Conservation (phyloP, 2,329 filamentous ascomycete species). For the Claviceps sp. region DNA sequence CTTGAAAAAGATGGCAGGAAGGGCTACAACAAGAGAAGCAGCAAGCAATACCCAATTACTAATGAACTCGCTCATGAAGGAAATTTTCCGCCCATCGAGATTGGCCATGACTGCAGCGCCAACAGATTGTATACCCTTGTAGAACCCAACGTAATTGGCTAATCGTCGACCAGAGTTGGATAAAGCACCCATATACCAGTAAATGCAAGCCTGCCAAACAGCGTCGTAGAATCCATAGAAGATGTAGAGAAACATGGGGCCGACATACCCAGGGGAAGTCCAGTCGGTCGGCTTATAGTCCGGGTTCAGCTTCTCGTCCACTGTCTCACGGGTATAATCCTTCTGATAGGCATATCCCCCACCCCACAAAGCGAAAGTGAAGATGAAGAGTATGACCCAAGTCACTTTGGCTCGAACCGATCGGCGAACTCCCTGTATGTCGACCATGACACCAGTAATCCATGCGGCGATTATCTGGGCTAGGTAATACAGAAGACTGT, state of each 20-base stretch:
- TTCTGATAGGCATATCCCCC: slow-evolving; percentile 68
- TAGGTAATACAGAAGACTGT: slow-evolving; percentile 41
- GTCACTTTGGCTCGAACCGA: slow-evolving; percentile 57
- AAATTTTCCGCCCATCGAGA: slow-evolving; percentile 22
- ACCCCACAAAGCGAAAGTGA: slow-evolving; percentile 73
- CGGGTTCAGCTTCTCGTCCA: slow-evolving; percentile 11
- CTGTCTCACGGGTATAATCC: slow-evolving; percentile 29
- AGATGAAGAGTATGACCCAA: slow-evolving; percentile 43
- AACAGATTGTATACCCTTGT: slow-evolving; percentile 68
- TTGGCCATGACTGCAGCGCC: slow-evolving; percentile 43
- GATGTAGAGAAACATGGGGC: slow-evolving; percentile 78
- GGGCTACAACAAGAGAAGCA: slow-evolving; percentile 61
- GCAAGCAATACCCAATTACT: slow-evolving; percentile 60
- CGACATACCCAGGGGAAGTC: slow-evolving; percentile 45
- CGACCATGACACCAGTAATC: slow-evolving; percentile 31
- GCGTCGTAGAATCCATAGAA: slow-evolving; percentile 87
- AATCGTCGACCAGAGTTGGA: slow-evolving; percentile 87
- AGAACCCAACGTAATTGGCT: slow-evolving; percentile 73
- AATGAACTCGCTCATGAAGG: slow-evolving; percentile 61
- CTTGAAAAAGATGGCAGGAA: slow-evolving; percentile 65
- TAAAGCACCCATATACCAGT: slow-evolving; percentile 92
- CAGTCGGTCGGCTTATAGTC: slow-evolving; percentile 41
- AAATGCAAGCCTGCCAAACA: slow-evolving; percentile 77
- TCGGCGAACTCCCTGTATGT: slow-evolving; percentile 67
- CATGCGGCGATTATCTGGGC: slow-evolving; percentile 42